Conservation (phyloP, 2,329 filamentous ascomycete species). For the Neofusicoccum sp. region DNA sequence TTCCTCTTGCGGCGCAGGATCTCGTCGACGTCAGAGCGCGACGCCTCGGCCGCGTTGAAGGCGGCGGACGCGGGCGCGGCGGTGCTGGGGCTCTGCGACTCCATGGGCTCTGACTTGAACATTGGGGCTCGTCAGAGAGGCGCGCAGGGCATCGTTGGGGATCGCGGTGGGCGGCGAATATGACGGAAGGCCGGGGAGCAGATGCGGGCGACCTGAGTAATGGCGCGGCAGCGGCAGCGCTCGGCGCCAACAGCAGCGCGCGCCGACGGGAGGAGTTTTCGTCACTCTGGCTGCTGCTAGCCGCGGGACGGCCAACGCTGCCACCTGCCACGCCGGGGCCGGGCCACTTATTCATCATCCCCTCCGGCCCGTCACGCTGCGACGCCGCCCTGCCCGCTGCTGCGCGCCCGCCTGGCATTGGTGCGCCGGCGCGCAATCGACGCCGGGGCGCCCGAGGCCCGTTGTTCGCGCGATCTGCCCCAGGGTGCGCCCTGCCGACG, state of each 20-base stretch:
- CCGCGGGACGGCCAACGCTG: neutral
- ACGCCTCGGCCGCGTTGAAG: conserved; percentile 31
- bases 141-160: conserved; percentile 13
- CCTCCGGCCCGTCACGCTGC: conserved; percentile 1
- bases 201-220: conserved; percentile 6
- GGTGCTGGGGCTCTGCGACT: conserved; percentile 21
- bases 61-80: neutral
- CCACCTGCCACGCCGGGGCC: neutral
- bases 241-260: too few species aligned
- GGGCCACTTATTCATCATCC: conserved; percentile 14
- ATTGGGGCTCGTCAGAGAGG: conserved; percentile 3
- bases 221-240: neutral
- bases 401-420: conserved; percentile 3
- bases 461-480: conserved; percentile 2
- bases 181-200: neutral
- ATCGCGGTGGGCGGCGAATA: neutral
- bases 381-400: neutral
- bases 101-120: conserved; percentile 18
- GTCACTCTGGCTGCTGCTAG: conserved; percentile 4
- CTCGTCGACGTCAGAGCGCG: conserved; percentile 52
- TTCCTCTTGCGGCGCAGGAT: conserved; percentile 54
- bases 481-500: conserved; percentile 4
- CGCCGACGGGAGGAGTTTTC: neutral
- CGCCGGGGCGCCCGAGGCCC: conserved; percentile 15
- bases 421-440: conserved; percentile 8